Percentiles rank a stretch among this genome's conserved stretches.
Evolutionary conservation across 352 stramenopile species (phyloP).

Genomic region (Pythium utonaiense): DNA sequence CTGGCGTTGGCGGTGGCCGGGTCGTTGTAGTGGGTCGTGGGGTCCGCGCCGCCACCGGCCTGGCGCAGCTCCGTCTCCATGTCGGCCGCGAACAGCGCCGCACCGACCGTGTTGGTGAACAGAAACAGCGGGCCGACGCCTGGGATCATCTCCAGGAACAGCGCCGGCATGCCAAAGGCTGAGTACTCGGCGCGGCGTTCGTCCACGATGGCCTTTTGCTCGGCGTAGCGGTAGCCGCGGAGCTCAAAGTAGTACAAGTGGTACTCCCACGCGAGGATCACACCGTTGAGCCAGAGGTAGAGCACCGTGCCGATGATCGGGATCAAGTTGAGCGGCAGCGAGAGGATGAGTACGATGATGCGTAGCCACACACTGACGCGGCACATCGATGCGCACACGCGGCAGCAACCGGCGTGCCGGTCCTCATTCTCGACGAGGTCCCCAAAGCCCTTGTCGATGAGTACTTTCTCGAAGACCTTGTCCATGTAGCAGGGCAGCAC

Average conservation of each 20-base stretch:
- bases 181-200: conserved; percentile 54
- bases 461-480: conserved; percentile 62
- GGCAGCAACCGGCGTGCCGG: conserved; percentile 37
- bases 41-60: background rate
- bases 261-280: conserved; percentile 65
- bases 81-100: conserved; percentile 61
- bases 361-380: conserved; percentile 51
- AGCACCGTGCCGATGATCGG: conserved; percentile 55
- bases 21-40: background rate
- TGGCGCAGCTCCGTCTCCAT: conserved; percentile 42
- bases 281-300: conserved; percentile 71
- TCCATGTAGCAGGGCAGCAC: conserved; percentile 56
- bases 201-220: conserved; percentile 52
- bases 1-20: background rate
- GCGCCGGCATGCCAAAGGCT: conserved; percentile 63
- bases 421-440: conserved; percentile 48
- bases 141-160: conserved; percentile 75
- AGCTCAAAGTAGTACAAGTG: conserved; percentile 79
- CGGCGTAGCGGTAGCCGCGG: conserved; percentile 47
- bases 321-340: conserved; percentile 65
- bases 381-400: conserved; percentile 49
- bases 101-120: conserved; percentile 71
- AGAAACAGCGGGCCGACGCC: conserved; percentile 57
- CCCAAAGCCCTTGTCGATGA: conserved; percentile 41
- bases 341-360: conserved; percentile 50